phyloP scores from a whole-genome alignment of 2,329 filamentous ascomycete species.

The Aureobasidium subglaciale region DNA sequence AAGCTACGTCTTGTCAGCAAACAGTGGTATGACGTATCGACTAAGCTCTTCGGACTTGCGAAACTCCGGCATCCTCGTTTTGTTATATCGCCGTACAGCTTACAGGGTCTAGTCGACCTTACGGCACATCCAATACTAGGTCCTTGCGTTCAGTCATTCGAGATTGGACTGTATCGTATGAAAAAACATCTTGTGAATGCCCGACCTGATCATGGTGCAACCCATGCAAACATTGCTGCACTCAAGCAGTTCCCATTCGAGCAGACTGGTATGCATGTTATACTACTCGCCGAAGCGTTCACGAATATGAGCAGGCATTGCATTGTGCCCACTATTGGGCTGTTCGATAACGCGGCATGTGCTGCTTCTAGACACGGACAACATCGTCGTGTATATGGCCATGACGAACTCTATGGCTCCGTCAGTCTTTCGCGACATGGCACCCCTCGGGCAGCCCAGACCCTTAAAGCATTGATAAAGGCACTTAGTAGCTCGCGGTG shows the following conservation, averaged over 20 bases:
- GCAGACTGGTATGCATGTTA: neutral
- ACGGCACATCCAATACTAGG: neutral
- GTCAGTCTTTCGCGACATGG: neutral
- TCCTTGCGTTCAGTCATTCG: neutral
- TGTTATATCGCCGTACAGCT: slow-evolving; percentile 1
- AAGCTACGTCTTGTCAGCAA: slow-evolving; percentile 2
- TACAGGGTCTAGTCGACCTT: neutral
- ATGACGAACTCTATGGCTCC: neutral
- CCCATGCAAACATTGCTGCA: neutral
- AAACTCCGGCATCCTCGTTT: neutral
- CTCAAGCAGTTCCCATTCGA: neutral
- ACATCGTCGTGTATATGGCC: neutral
- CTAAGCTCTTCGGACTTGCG: neutral
- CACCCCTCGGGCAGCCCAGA: neutral
- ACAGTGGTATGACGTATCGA: neutral
- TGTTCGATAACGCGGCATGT: neutral
- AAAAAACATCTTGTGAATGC: slow-evolving; percentile 1
- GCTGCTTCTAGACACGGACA: neutral
- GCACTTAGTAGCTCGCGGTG: neutral
- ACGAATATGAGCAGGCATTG: neutral
- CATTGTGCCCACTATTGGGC: neutral
- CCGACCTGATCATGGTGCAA: neutral
- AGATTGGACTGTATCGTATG: neutral
- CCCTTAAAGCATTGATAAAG: neutral
- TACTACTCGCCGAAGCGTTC: neutral